Evolutionary conservation across 1,284 basidiomycete genomes (phyloP).

Genomic region (Leccinum huronense): DNA sequence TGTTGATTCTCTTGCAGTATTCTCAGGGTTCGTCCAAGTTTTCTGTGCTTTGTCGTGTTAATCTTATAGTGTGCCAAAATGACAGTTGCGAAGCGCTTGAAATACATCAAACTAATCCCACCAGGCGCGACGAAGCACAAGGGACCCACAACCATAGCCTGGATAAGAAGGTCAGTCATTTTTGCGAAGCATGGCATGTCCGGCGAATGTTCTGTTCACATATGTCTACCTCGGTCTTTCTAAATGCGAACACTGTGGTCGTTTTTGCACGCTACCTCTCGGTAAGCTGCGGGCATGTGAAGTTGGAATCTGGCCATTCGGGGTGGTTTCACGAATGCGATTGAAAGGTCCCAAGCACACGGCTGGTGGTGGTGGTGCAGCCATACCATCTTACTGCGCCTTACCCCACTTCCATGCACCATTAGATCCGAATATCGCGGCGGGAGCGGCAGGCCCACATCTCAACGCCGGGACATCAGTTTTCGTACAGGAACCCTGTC

Average conservation of each 20-base stretch:
- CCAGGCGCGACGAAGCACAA: conserved; percentile 42
- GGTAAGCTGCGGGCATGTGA: conserved; percentile 36
- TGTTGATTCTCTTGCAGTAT: conserved; percentile 17
- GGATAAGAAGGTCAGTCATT: conserved; percentile 45
- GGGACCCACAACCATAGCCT: conserved; percentile 51
- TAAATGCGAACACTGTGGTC: conserved; percentile 56
- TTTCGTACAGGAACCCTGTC: conserved; percentile 54
- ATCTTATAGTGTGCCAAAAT: neutral
- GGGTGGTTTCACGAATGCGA: neutral
- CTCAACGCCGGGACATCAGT: conserved; percentile 48
- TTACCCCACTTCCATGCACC: conserved; percentile 55
- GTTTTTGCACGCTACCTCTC: conserved; percentile 56
- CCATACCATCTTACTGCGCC: conserved; percentile 55
- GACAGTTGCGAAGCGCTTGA: conserved; percentile 48
- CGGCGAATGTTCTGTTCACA: neutral
- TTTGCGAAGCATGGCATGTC: conserved; percentile 47
- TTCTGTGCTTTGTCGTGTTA: neutral
- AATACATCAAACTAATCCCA: conserved; percentile 47
- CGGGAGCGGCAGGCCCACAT: conserved; percentile 44
- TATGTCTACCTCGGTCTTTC: neutral
- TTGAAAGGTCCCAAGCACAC: conserved; percentile 47
- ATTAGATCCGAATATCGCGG: conserved; percentile 29
- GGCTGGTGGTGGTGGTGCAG: conserved; percentile 37
- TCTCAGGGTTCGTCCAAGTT: conserved; percentile 28
- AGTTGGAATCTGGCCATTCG: neutral